Conservation (phyloP, 106 monocot species). For the Xerophyta viscosa region DNA sequence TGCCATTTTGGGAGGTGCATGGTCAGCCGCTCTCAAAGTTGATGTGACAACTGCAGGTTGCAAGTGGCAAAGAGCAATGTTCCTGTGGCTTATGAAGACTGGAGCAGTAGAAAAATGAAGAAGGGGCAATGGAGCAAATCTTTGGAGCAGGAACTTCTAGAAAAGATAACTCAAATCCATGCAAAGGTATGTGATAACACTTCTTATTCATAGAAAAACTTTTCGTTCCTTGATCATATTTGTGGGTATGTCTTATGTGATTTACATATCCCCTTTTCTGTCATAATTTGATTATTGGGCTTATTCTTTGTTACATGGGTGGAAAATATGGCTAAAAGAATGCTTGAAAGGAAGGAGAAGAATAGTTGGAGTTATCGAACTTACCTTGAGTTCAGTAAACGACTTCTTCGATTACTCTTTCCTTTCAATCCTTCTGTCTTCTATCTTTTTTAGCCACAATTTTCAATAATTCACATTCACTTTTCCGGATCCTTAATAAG, state of each 20-base stretch:
- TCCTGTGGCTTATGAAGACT: slow-evolving; percentile 27
- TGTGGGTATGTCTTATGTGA: neutral
- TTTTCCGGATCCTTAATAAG: neutral
- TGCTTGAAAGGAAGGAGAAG: no score
- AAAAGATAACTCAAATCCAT: slow-evolving; percentile 11
- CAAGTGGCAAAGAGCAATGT: slow-evolving; percentile 47
- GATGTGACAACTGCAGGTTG: slow-evolving; percentile 38
- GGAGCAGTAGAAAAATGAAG: slow-evolving; percentile 15
- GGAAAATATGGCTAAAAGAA: no score
- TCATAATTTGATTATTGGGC: no score
- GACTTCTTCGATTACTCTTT: no score
- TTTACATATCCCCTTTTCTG: no score
- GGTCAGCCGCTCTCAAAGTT: neutral
- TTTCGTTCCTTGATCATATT: no score
- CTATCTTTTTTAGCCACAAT: neutral
- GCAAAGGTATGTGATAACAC: slow-evolving; percentile 26
- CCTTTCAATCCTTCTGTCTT: neutral
- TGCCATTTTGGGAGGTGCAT: neutral
- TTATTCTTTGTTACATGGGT: no score
- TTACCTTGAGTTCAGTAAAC: no score
- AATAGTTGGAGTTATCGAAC: no score
- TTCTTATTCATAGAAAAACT: neutral
- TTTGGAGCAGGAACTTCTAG: slow-evolving; percentile 39
- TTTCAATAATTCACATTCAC: neutral
- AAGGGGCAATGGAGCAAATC: slow-evolving; percentile 26